Evolutionary conservation across 73 alveolate genomes (phyloP), one percentile per base, ranked within the genome.

Genomic region (Urostyla sp.): DNA sequence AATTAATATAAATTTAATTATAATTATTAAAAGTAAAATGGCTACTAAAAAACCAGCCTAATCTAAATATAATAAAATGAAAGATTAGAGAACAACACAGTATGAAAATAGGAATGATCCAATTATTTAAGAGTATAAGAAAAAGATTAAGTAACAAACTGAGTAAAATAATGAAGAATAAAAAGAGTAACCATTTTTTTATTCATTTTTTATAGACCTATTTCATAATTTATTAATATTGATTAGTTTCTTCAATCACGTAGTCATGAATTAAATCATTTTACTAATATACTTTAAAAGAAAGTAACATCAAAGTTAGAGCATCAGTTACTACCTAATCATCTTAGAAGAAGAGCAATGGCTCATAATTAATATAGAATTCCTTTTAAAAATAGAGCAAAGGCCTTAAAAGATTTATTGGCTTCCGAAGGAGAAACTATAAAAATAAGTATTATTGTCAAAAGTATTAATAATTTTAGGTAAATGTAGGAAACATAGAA

Each of bases 291-390:
- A 52, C 80, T 94, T 0, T 53, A 59, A 20, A 50, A 89, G 50
- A 88, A 90, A 78, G 84, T 84, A 55, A 27, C 94, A 0, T 69
- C 94, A 15, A 85, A 94, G 75, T 85, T 74, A 20, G 90, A 89
- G 35, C 96, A 91, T 52, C 93, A 97, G 86, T 78, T 95, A 75
- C 85, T 97, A 20, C 99, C 98, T 16, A 90, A 93, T 52, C 99
- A 94, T 66, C 76, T 97, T 95, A 89, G 98, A 88, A 91, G 99
- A 88, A 81, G 99, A 61, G 99, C 98, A 56, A 97, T 97, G 99
- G 97, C 99, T 31, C 99, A 97, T 94, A 97, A 97, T 75, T 90
- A 95, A 51, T 95, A 90, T 84, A 79, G 99, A 44, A 95, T 97
- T 49, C 99, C 99, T 0, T 53, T 92, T 27, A 28, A 94, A 45